These are phyloP conservation scores for Metarhizium robertsii DNA, from an alignment of 2,329 filamentous ascomycete species.

Conservation along the genomic window DNA sequence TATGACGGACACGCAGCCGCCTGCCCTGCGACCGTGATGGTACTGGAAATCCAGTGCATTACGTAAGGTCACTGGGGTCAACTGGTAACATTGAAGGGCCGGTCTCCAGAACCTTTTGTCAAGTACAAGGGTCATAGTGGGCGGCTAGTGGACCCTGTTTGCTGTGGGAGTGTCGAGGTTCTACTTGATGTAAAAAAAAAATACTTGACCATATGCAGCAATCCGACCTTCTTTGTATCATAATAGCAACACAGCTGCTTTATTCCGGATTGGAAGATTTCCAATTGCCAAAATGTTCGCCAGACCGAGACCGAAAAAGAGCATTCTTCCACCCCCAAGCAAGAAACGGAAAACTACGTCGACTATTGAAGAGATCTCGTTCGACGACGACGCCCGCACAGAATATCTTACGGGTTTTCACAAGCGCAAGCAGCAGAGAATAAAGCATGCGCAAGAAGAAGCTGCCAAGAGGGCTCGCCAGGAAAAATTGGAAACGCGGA, in stretches of 20 bases:
- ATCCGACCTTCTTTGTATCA: no score
- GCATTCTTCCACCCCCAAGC: constrained; percentile 44
- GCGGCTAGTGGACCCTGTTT: not conserved
- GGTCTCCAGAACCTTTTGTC: no score
- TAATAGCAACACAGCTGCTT: no score
- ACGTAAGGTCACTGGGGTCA: constrained; percentile 14
- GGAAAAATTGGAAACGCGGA: constrained; percentile 64
- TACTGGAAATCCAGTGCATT: constrained; percentile 11
- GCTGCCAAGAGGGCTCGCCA: constrained; percentile 68
- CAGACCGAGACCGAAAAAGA: constrained; percentile 50
- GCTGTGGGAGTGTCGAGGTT: not conserved
- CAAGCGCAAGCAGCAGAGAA: constrained; percentile 83
- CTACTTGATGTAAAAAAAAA: not conserved
- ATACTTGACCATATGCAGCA: no score
- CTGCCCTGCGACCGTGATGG: constrained; percentile 14
- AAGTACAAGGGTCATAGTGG: not conserved
- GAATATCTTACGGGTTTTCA: constrained; percentile 95
- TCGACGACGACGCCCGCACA: constrained; percentile 68
- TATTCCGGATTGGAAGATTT: not conserved
- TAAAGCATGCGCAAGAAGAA: constrained; percentile 75
- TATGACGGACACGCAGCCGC: constrained; percentile 4
- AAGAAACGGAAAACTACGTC: constrained; percentile 57
- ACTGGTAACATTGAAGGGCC: no score
- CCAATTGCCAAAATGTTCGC: constrained; percentile 35
- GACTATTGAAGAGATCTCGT: constrained; percentile 69